phyloP scores from a whole-genome alignment of 164 flowering plant species.

The Houttuynia cordata region DNA sequence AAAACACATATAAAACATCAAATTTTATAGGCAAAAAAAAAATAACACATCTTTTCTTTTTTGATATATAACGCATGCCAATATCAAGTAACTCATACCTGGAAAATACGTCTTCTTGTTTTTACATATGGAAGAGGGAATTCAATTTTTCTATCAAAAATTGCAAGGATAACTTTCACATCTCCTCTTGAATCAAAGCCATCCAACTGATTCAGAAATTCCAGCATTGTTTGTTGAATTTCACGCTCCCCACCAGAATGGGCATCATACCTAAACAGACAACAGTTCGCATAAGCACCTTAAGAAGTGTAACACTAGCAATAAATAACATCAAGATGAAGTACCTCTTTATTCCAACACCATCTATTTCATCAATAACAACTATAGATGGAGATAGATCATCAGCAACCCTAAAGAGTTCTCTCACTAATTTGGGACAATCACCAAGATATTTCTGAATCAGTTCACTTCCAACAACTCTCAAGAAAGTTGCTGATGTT shows the following conservation, averaged over 20 bases:
- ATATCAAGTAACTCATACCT: conserved; percentile 24
- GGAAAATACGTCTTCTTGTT: conserved; percentile 83
- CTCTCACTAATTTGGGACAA: conserved; percentile 92
- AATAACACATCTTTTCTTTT: too few relatives aligned
- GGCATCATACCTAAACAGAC: conserved; percentile 63
- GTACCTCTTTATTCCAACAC: conserved; percentile 86
- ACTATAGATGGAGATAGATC: conserved; percentile 94
- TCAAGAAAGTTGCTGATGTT: conserved; percentile 87
- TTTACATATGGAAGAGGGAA: conserved; percentile 92
- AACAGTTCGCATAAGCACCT: neutral
- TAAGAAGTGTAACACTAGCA: neutral
- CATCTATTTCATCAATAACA: conserved; percentile 95
- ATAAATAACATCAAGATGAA: neutral
- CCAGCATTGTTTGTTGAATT: conserved; percentile 92
- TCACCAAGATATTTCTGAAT: conserved; percentile 93
- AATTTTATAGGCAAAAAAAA: neutral
- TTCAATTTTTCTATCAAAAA: conserved; percentile 84
- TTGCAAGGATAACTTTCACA: conserved; percentile 91
- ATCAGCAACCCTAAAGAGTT: conserved; percentile 89
- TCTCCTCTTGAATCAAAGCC: conserved; percentile 94
- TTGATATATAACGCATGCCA: neutral
- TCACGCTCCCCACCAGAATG: conserved; percentile 97
- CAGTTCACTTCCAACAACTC: conserved; percentile 89
- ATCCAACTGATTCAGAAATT: conserved; percentile 80
- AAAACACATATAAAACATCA: neutral